A percentile compares a stretch with the other conserved stretches of the same genome.
Conservation (phyloP, 805 yeast species). For the Kregervanrija pseudodelftensis region DNA sequence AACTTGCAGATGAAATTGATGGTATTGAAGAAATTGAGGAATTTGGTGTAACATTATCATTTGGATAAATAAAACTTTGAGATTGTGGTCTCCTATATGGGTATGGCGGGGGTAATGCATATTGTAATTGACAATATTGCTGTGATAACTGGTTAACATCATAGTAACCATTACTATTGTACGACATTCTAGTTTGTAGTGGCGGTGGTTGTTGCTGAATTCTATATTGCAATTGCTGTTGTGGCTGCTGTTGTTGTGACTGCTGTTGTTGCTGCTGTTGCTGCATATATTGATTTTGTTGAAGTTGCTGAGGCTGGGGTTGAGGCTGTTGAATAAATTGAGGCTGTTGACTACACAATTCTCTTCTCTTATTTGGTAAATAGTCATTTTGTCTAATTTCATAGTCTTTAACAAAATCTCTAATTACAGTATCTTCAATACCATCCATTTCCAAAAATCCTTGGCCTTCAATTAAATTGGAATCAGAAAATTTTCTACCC, state of each 20-base stretch:
- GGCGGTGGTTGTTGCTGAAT: too few species aligned
- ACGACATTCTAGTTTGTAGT: too few species aligned
- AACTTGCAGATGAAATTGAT: not conserved
- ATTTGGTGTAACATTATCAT: not conserved
- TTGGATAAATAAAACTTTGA: not conserved
- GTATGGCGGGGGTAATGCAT: not conserved
- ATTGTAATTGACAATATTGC: too few species aligned
- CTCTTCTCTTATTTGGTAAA: conserved; percentile 2
- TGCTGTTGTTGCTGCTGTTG: not conserved
- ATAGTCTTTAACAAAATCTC: conserved; percentile 14
- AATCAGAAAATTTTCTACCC: conserved; percentile 10
- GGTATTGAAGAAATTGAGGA: not conserved
- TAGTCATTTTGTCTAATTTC: conserved; percentile 9
- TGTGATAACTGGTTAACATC: too few species aligned
- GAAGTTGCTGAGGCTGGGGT: conserved; percentile 7
- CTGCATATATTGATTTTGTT: not conserved
- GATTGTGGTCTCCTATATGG: not conserved
- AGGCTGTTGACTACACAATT: conserved; percentile 8
- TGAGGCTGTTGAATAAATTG: conserved; percentile 10
- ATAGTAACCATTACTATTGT: too few species aligned
- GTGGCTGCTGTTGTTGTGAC: conserved; percentile 11
- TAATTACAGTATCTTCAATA: conserved; percentile 11
- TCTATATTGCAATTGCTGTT: not conserved
- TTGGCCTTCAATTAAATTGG: conserved; percentile 7
- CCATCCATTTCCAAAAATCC: conserved; percentile 21